These are phyloP conservation scores for Cinnamomum micranthum DNA, from an alignment of 164 flowering plant species.

Conservation along the genomic window DNA sequence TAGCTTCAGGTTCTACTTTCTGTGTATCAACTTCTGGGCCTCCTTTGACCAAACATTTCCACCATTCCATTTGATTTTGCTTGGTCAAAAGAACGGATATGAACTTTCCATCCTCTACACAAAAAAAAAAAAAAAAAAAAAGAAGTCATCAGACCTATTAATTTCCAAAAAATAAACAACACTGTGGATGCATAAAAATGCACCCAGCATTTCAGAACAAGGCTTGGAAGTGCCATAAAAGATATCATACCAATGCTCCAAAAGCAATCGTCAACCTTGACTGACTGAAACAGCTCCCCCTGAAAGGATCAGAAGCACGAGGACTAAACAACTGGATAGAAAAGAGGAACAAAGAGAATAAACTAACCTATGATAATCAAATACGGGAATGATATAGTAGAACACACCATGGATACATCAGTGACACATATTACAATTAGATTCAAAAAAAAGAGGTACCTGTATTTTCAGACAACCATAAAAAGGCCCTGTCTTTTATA, in stretches of 20 bases:
- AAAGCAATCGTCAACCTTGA: conserved; percentile 85
- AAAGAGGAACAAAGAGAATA: background rate
- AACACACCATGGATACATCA: too few species aligned
- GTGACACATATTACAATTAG: too few species aligned
- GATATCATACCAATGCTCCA: conserved; percentile 83
- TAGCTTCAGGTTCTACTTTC: conserved; percentile 88
- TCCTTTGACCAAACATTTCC: conserved; percentile 84
- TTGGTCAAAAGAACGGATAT: conserved; percentile 76
- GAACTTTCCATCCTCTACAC: conserved; percentile 72
- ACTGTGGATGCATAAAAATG: background rate
- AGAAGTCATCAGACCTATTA: background rate
- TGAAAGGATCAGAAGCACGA: conserved; percentile 22
- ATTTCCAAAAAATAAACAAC: background rate
- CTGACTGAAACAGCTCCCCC: conserved; percentile 68
- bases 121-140: too few species aligned
- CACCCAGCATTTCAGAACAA: background rate
- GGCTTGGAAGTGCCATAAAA: background rate
- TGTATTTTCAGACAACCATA: too few species aligned
- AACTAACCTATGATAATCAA: too few species aligned
- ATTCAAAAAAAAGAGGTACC: too few species aligned
- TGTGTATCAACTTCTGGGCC: conserved; percentile 92
- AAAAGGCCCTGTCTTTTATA: too few species aligned
- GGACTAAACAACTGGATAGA: background rate
- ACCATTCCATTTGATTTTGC: conserved; percentile 96
- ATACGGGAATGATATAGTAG: too few species aligned